Percentiles rank a stretch among this genome's conserved stretches.
Conservation (phyloP, 1,284 basidiomycete species). For the Meira nashicola region DNA sequence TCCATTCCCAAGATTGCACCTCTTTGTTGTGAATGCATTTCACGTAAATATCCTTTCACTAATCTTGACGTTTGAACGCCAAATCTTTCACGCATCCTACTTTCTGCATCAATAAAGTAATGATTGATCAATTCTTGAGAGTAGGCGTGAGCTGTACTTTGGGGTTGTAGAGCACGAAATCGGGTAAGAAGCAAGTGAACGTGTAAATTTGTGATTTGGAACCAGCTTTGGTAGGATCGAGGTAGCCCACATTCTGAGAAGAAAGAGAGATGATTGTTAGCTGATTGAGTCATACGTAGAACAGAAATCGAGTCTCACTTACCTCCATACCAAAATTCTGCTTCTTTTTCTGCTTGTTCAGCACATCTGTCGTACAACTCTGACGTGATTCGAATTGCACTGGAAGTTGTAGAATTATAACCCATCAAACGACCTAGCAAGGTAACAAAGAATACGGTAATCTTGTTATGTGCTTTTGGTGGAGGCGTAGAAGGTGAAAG, state of each 20-base stretch:
- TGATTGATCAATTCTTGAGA: slow-evolving; percentile 83
- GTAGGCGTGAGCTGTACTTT: slow-evolving; percentile 62
- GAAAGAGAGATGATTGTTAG: neutral
- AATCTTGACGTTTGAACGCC: slow-evolving; percentile 68
- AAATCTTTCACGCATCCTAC: slow-evolving; percentile 74
- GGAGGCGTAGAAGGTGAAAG: slow-evolving; percentile 39
- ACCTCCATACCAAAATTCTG: slow-evolving; percentile 45
- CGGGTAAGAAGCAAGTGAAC: slow-evolving; percentile 84
- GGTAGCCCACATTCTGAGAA: slow-evolving; percentile 74
- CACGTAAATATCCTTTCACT: slow-evolving; percentile 82
- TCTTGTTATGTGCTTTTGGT: slow-evolving; percentile 28
- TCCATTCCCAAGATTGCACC: slow-evolving; percentile 79
- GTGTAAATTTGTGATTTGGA: slow-evolving; percentile 88
- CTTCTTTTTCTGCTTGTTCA: slow-evolving; percentile 53
- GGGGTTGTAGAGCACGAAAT: slow-evolving; percentile 72
- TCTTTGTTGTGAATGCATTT: slow-evolving; percentile 83
- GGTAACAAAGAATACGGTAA: slow-evolving; percentile 43
- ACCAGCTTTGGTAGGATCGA: slow-evolving; percentile 95
- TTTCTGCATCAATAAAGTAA: slow-evolving; percentile 92
- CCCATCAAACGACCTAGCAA: slow-evolving; percentile 57
- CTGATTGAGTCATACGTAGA: neutral
- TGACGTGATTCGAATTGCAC: slow-evolving; percentile 59
- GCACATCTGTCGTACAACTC: slow-evolving; percentile 59
- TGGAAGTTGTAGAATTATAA: slow-evolving; percentile 57
- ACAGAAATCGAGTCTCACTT: neutral